Base-by-base conservation (phyloP, 805 yeast species). In the Candida qinlingensis region DNA sequence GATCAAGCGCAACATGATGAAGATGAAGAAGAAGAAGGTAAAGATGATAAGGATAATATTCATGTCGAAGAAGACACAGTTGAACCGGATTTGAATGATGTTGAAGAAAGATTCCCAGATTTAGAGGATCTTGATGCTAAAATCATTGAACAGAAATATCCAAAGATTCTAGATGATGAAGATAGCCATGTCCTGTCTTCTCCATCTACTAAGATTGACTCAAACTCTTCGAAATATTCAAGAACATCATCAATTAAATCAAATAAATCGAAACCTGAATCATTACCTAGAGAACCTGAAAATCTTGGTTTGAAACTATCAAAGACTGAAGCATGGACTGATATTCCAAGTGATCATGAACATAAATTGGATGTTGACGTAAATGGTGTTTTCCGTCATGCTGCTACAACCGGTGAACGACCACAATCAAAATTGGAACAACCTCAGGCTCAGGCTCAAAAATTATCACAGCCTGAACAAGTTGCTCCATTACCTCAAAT, bases 51-150 rank as follows among this genome's bases (percentile, higher is more conserved):
- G 3, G 36, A 28, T 4, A 37, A 6, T 25, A 19, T 9, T 25
- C 46, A 30, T 6, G 46, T 19, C 12, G 55, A 46, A 12, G 45
- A 48, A 33, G 47, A 37, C 5, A 28, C 33, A n/a, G 62, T 57
- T 31, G 59, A 64, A 30, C 62, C 61, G 9, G 74, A 70, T n/a
- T 46, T 75, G 31, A 74, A 67, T 6, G 63, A 74, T 34, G 77
- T 73, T 2, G 83, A 77, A 55, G 74, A 74, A 48, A 63, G 83
- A 43, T 80, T 71, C 54, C 85, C 81, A 1, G 71, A 76, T 3
- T 56, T 75, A n/a, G 77, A 74, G 28, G 69, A 65, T 11, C 50
- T 61, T 4, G 61, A 59, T 26, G 47, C 47, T 1, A 9, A 25
- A 2, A 29, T 45, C 4, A 47, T 44, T n/a, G 42, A 46, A 9